These are phyloP conservation scores for Didymosphaeria variabile DNA, from an alignment of 2,329 filamentous ascomycete species.

Conservation along the genomic window DNA sequence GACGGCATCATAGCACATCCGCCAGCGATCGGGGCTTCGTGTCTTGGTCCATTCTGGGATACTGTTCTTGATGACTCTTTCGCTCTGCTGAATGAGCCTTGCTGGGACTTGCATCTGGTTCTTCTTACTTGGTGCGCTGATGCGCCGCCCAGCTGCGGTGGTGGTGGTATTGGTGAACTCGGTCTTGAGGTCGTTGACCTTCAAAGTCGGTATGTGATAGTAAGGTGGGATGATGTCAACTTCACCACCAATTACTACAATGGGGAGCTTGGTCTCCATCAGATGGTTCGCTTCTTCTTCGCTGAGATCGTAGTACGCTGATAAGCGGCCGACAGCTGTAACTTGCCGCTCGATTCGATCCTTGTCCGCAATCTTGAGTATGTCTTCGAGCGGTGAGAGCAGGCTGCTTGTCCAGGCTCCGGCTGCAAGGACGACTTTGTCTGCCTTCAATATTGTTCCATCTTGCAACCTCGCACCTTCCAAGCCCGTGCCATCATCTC, in stretches of 20 bases:
- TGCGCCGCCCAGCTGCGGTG: neutral
- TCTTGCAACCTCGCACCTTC: neutral
- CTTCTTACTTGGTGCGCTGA: neutral
- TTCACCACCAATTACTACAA: neutral
- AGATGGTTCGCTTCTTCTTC: neutral
- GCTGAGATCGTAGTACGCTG: neutral
- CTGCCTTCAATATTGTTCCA: neutral
- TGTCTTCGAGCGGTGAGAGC: neutral
- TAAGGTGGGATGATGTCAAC: neutral
- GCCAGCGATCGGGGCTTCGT: neutral
- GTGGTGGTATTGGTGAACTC: neutral
- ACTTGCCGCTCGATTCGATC: neutral
- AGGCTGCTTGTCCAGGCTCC: neutral
- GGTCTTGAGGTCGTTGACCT: conserved; percentile 5
- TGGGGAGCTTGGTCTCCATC: neutral
- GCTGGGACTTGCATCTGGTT: neutral
- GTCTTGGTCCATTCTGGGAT: neutral
- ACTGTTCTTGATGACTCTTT: neutral
- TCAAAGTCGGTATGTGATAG: neutral
- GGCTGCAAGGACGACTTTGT: neutral
- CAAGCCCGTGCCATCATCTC: neutral
- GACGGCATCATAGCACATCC: conserved; percentile 3
- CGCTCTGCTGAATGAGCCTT: neutral
- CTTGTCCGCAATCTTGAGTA: neutral
- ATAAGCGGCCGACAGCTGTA: neutral